These are phyloP conservation scores for Hemerocallis citrina DNA, from an alignment of 106 monocot genomes.

Conservation along the genomic window DNA sequence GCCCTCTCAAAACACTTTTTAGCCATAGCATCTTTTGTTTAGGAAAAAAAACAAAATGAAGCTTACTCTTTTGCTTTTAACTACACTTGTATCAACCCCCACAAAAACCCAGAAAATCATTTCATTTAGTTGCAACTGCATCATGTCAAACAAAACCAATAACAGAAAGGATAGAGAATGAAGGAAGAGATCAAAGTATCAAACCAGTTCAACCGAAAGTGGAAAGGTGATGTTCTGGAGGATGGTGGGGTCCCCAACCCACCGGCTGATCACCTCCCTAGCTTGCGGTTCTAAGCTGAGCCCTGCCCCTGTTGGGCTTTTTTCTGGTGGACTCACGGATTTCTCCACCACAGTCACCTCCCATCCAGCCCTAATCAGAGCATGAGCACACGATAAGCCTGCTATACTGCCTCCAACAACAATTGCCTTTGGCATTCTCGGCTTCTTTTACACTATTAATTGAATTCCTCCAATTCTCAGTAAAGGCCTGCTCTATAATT, in stretches of 20 bases:
- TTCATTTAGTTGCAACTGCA: too few relatives aligned
- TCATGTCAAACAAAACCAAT: too few relatives aligned
- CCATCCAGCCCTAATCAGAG: conserved; percentile 33
- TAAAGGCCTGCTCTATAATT: background rate
- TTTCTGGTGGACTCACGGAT: conserved; percentile 12
- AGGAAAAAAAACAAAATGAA: too few relatives aligned
- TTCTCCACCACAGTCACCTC: conserved; percentile 39
- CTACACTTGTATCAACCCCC: too few relatives aligned
- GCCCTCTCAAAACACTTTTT: too few relatives aligned
- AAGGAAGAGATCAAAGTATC: too few relatives aligned
- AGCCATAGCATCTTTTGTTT: too few relatives aligned
- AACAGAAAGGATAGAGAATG: too few relatives aligned
- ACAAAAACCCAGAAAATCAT: too few relatives aligned
- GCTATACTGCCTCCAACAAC: conserved; percentile 79
- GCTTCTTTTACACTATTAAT: conserved; percentile 6
- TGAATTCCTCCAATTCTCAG: background rate
- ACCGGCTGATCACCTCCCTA: conserved; percentile 15
- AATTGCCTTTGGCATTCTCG: conserved; percentile 14
- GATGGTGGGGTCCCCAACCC: conserved; percentile 9
- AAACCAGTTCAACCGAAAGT: conserved; percentile 27
- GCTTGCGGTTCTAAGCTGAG: conserved; percentile 38
- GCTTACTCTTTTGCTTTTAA: too few relatives aligned
- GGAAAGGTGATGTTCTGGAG: conserved; percentile 15
- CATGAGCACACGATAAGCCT: conserved; percentile 56
- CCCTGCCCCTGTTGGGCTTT: conserved; percentile 36